Base-by-base conservation (phyloP, 1,284 basidiomycete genomes). In the Erythrobasidium hasegawianum region DNA sequence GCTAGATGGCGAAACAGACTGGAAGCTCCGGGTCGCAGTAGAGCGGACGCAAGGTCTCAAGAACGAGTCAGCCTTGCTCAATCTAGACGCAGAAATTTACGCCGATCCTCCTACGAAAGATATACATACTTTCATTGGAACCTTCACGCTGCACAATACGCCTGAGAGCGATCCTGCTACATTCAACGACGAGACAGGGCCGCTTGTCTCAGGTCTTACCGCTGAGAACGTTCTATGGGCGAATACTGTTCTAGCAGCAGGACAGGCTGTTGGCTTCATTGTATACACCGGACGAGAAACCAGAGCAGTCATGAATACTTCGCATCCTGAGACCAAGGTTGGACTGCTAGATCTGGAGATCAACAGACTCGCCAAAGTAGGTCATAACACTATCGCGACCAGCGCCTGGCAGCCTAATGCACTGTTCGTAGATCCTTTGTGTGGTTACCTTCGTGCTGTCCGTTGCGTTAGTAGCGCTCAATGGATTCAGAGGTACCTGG, bases 291-390 rank as follows among this genome's bases (percentile, higher is more conserved):
- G 95, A 0, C 81, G 87, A 0, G 95, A 99, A 76, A 97, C 95
- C 1, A 81, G 96, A 49, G 94, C 95, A 0, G 94, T 97, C n/a
- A 92, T 99, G 89, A 99, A 99, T 73, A 99, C 95, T 1, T 93
- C 89, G 71, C 91, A 97, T 78, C 93, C 96, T 0, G 88, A 88
- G 74, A 97, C 94, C 1, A 99, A 99, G 77, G 85, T 91, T 55
- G 95, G 96, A 2, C 77, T 95, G 47, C 77, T 98, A 64, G 96
- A 99, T 77, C 75, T 90, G 57, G 96, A 99, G 78, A 94, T 99
- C 72, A 98, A 98, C 77, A 84, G 86, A 55, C 84, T 99, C 59
- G 92, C 95, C 11, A 99, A 98, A 84, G 91, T 90, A 59, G 52
- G 78, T 71, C 33, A 4, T 59, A 72, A 59, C 40, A 53, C n/a